phyloP scores from a whole-genome alignment of 768 basidiomycete species.

The Lactarius quietus region DNA sequence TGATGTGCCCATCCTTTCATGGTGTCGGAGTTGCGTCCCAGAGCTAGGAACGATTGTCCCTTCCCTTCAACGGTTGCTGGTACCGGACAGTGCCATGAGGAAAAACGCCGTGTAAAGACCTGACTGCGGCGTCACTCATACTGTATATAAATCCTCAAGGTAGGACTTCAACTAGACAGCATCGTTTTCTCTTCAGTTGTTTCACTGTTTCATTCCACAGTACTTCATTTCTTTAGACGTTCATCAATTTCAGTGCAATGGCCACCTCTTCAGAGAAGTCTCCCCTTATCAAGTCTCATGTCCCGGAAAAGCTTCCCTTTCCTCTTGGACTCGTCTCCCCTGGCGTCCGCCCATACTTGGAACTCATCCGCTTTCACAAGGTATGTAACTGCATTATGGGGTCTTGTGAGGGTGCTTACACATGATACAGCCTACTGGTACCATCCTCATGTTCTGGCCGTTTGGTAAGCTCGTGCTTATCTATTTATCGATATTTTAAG shows the following conservation, averaged over 20 bases:
- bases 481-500: neutral
- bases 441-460: conserved; percentile 23
- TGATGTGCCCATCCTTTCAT: conserved; percentile 1
- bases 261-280: conserved; percentile 9
- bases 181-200: neutral
- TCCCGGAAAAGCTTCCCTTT: conserved; percentile 24
- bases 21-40: neutral
- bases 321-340: conserved; percentile 24
- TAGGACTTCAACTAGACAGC: neutral
- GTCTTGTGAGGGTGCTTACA: neutral
- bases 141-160: conserved; percentile 8
- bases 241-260: conserved; percentile 2
- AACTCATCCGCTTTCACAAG: conserved; percentile 26
- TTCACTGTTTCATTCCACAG: neutral
- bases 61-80: neutral
- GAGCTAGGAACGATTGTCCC: neutral
- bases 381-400: neutral
- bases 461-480: conserved; percentile 11
- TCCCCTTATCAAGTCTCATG: conserved; percentile 12
- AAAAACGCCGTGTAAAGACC: neutral
- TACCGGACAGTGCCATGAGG: neutral
- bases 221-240: conserved; percentile 3
- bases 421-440: conserved; percentile 18
- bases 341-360: conserved; percentile 24
- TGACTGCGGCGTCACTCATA: neutral